Base-by-base conservation (phyloP, 2,329 filamentous ascomycete species). In the Xylariomycetidae sp. region DNA sequence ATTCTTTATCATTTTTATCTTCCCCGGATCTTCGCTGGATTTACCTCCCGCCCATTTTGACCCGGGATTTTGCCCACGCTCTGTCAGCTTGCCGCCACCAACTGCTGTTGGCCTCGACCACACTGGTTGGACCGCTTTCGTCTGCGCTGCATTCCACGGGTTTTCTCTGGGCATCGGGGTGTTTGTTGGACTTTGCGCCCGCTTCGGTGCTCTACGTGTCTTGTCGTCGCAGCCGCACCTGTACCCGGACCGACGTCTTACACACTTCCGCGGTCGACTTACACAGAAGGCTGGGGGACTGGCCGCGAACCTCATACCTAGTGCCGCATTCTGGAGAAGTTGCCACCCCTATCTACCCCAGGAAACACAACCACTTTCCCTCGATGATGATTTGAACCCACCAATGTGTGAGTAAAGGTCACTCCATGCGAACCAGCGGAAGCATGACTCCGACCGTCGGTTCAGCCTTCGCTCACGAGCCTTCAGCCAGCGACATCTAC, bases 401-500 rank as follows among this genome's bases (percentile, higher is more conserved):
- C 46, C 41, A 49, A 52, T 56, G 50, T 48, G 53, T 55, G 51
- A 56, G 49, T 54, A 55, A 50, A 38, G 51, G 49, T 45, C 41
- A 45, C 37, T 48, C 40, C 38, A 51, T 48, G 46, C 41, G 40
- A 51, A 31, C 37, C 35, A 43, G 46, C 38, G 51, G 47, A 54
- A 53, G 41, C 43, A 59, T 58, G 56, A 53, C 48, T 53, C 48
- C 54, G 43, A 54, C 52, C 44, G 42, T 45, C 45, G 51, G 44
- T 46, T 44, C 48, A 33, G 28, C 45, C 40, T 26, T 46, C 42
- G 48, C 49, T 51, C 53, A 56, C 45, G 49, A 55, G 48, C 44
- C 46, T 46, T 44, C 46, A 48, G 47, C 50, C 47, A 51, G 42
- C 55, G 57, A 62, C 39, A 36, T 56, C 23, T 73, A 68, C 56